These are phyloP conservation scores for Candida palmyrensis DNA, from an alignment of 805 yeast genomes.

Conservation along the genomic window DNA sequence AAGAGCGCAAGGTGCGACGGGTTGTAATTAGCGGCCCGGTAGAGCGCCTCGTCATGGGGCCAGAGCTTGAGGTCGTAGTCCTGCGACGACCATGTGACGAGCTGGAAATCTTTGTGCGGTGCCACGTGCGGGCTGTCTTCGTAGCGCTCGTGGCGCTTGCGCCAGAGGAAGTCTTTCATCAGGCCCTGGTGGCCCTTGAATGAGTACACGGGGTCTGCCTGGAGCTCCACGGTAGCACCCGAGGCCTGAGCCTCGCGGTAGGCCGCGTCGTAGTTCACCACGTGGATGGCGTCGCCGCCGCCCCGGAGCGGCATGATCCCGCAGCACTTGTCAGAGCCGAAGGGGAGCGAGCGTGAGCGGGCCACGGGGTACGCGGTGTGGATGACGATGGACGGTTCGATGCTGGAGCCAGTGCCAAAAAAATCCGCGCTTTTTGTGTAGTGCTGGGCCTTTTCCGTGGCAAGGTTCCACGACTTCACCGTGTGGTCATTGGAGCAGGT, in stretches of 20 bases:
- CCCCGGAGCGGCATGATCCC: conserved; percentile 90
- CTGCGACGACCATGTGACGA: conserved; percentile 85
- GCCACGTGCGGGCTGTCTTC: conserved; percentile 31
- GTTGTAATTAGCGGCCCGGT: conserved; percentile 31
- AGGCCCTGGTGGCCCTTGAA: conserved; percentile 83
- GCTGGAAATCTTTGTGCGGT: conserved; percentile 65
- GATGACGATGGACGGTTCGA: conserved; percentile 53
- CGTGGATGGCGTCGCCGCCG: conserved; percentile 60
- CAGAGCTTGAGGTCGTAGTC: conserved; percentile 82
- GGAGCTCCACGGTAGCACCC: conserved; percentile 18
- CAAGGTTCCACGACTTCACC: conserved; percentile 75
- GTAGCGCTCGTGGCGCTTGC: conserved; percentile 42
- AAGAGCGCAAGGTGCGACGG: conserved; percentile 26
- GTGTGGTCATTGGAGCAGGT: conserved; percentile 85
- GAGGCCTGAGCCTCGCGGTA: conserved; percentile 20
- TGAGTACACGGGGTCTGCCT: conserved; percentile 43
- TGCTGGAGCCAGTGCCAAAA: conserved; percentile 9
- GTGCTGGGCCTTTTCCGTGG: conserved; percentile 14
- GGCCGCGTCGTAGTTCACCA: conserved; percentile 44
- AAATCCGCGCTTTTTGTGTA: conserved; percentile 13
- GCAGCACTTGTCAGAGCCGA: conserved; percentile 69
- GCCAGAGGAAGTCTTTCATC: conserved; percentile 85
- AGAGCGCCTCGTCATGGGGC: conserved; percentile 48
- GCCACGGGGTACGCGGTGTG: conserved; percentile 80
- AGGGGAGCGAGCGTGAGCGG: conserved; percentile 83